Conservation (phyloP, 108 stramenopile species). For the Aurantiochytrium sp. region DNA sequence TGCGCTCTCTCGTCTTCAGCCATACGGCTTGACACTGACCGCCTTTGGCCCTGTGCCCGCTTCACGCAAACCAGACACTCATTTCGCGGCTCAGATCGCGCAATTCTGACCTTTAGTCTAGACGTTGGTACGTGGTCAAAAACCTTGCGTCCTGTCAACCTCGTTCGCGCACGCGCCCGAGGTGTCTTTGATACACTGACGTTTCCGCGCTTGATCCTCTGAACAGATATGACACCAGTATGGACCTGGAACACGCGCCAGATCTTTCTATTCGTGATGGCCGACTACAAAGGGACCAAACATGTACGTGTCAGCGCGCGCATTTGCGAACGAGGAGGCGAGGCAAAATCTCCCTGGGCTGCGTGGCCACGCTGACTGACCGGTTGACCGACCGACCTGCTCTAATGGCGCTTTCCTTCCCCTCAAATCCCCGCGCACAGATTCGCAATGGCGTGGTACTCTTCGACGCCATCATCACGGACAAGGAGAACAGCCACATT, state of each 20-base stretch:
- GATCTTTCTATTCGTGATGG: conserved; percentile 23
- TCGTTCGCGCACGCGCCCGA: no score
- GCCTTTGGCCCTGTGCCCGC: no score
- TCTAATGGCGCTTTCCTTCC: no score
- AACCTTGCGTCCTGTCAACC: no score
- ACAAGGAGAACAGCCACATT: not conserved
- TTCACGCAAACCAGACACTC: not conserved
- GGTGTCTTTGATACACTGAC: no score
- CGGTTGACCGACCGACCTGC: no score
- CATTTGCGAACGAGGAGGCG: not conserved
- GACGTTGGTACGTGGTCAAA: conserved; percentile 23
- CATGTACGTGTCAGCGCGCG: not conserved
- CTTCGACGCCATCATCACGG: not conserved
- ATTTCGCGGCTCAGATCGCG: not conserved
- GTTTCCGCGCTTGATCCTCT: no score
- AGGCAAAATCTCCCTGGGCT: no score
- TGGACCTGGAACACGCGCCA: not conserved
- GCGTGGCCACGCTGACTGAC: no score
- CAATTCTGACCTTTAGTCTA: not conserved
- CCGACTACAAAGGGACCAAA: not conserved
- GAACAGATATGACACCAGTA: not conserved
- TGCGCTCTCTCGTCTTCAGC: no score
- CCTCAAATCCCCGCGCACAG: no score
- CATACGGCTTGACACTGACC: no score
- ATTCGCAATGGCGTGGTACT: not conserved